Percentiles rank a stretch among this genome's conserved stretches.
phyloP scores from a whole-genome alignment of 129 eudicot species.

The Erigeron canadensis region DNA sequence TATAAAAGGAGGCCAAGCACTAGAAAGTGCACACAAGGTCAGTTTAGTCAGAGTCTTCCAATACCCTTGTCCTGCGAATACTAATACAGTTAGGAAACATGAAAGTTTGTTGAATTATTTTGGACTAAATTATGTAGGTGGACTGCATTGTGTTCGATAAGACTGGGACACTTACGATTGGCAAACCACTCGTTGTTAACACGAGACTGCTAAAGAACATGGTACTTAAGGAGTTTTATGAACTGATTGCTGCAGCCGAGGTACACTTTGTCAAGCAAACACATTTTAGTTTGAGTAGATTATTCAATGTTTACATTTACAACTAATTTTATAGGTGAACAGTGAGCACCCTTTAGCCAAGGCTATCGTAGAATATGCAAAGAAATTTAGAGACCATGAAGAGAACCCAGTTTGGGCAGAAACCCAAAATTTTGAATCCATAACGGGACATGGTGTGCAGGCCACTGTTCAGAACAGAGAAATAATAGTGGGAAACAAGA shows the following conservation, averaged over 20 bases:
- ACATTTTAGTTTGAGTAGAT: not conserved
- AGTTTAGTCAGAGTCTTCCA: not conserved
- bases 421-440: conserved; percentile 66
- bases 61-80: not conserved
- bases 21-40: conserved; percentile 90
- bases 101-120: not conserved
- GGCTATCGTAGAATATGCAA: conserved; percentile 85
- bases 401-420: conserved; percentile 73
- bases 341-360: conserved; percentile 98
- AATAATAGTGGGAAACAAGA: conserved; percentile 72
- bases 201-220: conserved; percentile 60
- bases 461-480: conserved; percentile 59
- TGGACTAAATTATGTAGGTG: conserved; percentile 42
- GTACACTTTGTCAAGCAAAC: conserved; percentile 30
- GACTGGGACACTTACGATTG: conserved; percentile 81
- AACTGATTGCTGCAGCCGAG: conserved; percentile 83
- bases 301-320: not conserved
- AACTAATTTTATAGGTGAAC: conserved; percentile 50
- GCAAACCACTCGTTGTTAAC: conserved; percentile 72
- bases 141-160: conserved; percentile 86
- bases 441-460: conserved; percentile 91
- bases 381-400: conserved; percentile 66
- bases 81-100: not conserved
- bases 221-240: conserved; percentile 61
- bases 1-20: conserved; percentile 90